Evolutionary conservation across 495 filamentous ascomycete species (phyloP).

Genomic region (Schizothecium vesticola): DNA sequence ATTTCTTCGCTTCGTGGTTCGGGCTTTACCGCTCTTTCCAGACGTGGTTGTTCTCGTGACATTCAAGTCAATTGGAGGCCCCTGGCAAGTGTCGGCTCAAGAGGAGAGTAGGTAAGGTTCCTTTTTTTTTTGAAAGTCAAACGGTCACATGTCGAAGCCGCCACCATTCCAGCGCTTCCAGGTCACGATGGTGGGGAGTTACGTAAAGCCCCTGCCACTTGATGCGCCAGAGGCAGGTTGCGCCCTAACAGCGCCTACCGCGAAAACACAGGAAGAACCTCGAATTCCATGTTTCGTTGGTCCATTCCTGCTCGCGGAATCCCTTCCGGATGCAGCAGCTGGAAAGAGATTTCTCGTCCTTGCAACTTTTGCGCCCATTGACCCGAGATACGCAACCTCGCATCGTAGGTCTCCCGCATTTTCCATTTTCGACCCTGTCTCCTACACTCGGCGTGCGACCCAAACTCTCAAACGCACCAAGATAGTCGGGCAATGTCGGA

Average conservation of each 20-base stretch:
- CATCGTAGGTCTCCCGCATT: too few species aligned
- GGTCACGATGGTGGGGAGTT: conserved; percentile 21
- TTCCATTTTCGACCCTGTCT: background rate
- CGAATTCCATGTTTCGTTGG: background rate
- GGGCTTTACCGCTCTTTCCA: conserved; percentile 10
- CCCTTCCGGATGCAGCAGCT: conserved; percentile 10
- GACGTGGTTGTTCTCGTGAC: conserved; percentile 8
- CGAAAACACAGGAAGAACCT: background rate
- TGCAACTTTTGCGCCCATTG: background rate
- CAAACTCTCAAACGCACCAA: background rate
- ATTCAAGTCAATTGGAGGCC: background rate
- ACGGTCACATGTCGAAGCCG: conserved; percentile 22
- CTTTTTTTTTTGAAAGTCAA: background rate
- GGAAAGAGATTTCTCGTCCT: background rate
- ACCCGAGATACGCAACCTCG: background rate
- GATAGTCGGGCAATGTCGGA: conserved; percentile 9
- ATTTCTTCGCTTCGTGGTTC: background rate
- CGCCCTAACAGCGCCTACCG: conserved; percentile 6
- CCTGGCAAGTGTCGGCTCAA: background rate
- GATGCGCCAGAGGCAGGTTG: conserved; percentile 6
- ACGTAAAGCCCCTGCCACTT: conserved; percentile 22
- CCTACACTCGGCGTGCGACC: background rate
- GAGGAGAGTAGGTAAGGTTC: too few species aligned
- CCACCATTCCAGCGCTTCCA: conserved; percentile 2
- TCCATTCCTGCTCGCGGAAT: background rate